Evolutionary conservation across 148 eudicot genomes (phyloP).

Genomic region (Vaccinium myrtillus): DNA sequence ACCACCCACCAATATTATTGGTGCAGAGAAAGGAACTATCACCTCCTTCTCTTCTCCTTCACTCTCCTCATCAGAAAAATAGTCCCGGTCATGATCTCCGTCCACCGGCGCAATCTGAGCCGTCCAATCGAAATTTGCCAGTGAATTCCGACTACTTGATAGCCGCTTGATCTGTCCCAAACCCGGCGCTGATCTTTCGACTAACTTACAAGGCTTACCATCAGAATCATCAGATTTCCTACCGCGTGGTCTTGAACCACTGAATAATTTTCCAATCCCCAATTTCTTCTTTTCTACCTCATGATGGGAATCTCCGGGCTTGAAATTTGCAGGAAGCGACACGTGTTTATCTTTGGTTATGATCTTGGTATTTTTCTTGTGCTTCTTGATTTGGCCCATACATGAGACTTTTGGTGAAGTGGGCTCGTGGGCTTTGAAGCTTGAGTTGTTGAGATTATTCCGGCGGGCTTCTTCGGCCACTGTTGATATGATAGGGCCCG

Average conservation of each 20-base stretch:
- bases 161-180: slow-evolving; percentile 61
- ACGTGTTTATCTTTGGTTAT: slow-evolving; percentile 24
- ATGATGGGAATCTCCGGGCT: not conserved
- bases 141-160: slow-evolving; percentile 63
- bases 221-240: slow-evolving; percentile 8
- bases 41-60: slow-evolving; percentile 42
- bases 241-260: not conserved
- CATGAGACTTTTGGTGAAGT: slow-evolving; percentile 86
- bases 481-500: slow-evolving; percentile 51
- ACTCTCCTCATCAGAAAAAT: slow-evolving; percentile 45
- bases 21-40: slow-evolving; percentile 62
- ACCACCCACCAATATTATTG: slow-evolving; percentile 41
- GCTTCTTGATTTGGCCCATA: slow-evolving; percentile 87
- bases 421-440: slow-evolving; percentile 47
- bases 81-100: slow-evolving; percentile 24
- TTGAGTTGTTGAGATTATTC: slow-evolving; percentile 24
- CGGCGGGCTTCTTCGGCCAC: slow-evolving; percentile 61
- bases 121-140: slow-evolving; percentile 66
- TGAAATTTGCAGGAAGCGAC: slow-evolving; percentile 17
- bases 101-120: slow-evolving; percentile 47
- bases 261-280: slow-evolving; percentile 18
- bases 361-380: slow-evolving; percentile 32
- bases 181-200: slow-evolving; percentile 31
- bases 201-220: not conserved
- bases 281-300: slow-evolving; percentile 9